These are phyloP conservation scores for Nicotiana tomentosiformis DNA, from an alignment of 257 asterid species.

Conservation along the genomic window DNA sequence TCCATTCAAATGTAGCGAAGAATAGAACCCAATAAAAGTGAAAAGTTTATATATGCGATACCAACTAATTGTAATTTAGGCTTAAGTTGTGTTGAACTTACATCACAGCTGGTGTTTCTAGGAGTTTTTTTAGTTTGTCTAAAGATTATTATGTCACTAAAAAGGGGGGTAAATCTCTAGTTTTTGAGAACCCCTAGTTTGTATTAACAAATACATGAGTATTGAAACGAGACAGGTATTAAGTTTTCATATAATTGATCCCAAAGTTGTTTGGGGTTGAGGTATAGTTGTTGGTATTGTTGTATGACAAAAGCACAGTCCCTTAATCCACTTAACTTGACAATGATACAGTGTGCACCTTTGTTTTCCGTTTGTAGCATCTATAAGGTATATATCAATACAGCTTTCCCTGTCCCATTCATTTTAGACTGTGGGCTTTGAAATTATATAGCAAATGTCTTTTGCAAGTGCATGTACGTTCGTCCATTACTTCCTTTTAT, in stretches of 20 bases:
- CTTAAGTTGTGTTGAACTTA: not conserved
- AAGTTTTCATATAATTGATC: not conserved
- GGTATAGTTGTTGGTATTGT: not conserved
- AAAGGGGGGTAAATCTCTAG: not conserved
- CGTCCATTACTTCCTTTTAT: no score
- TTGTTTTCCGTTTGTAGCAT: no score
- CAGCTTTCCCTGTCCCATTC: not conserved
- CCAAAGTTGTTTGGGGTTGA: not conserved
- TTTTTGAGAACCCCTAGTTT: not conserved
- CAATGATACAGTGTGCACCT: no score
- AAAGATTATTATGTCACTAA: not conserved
- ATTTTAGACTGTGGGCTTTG: not conserved
- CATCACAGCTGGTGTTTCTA: not conserved
- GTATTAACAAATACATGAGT: not conserved
- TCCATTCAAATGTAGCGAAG: not conserved
- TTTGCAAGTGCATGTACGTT: no score
- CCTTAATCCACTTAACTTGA: not conserved
- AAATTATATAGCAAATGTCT: not conserved
- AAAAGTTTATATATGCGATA: not conserved
- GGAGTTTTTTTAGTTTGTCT: not conserved
- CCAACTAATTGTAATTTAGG: not conserved
- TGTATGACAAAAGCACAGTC: not conserved
- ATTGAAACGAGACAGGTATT: not conserved
- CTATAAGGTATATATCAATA: no score
- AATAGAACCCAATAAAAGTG: not conserved